Evolutionary conservation across 176 grass and related monocot species (phyloP), one percentile per base, ranked within the genome.

Genomic region (Juncus inflexus): DNA sequence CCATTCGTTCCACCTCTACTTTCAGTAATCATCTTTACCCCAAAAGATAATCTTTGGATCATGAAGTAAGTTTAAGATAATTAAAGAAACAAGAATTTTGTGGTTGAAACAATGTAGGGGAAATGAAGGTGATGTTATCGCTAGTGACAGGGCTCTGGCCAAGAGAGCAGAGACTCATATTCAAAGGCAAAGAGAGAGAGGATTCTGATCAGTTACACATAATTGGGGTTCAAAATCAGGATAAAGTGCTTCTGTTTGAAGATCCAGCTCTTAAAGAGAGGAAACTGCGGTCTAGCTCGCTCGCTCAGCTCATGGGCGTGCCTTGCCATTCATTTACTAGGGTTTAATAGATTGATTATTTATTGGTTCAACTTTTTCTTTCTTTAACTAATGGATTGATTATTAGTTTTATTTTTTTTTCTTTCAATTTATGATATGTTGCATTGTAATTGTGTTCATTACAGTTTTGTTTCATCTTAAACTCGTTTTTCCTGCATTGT

Each of bases 221-320:
- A 84, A 77, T 90, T 4, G 87, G 87, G 12, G 84, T 91, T 2
- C 79, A 85, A 61, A 83, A 91, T 68, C 78, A 78, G 84, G 84
- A 88, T 81, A 96, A 91, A 77, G 77, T 96, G 79, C 82, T 96
- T 12, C 87, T 91, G 9, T 42, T 91, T 35, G 94, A 97, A 40
- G 94, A 97, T 69, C 94, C 94, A 36, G 94, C 88, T 56, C 71
- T 89, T 12, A 97, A 81, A 62, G 92, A 91, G 66, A 86, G 83
- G 77, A 92, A 97, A 83, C 82, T 89, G 60, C 38, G 80, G 49
- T 87, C 88, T 35, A 86, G 69, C 60, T 85, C 82, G 40, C 58
- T 89, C 65, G 85, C 79, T 51, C 90, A 95, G 67, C 79, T 89
- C 69, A 83, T 86, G 79, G 85, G 85, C 8, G 84, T 82, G 60